A percentile compares a stretch with the other conserved stretches of the same genome.
Conservation (phyloP, 164 flowering plant genomes). For the Brasenia schreberi region DNA sequence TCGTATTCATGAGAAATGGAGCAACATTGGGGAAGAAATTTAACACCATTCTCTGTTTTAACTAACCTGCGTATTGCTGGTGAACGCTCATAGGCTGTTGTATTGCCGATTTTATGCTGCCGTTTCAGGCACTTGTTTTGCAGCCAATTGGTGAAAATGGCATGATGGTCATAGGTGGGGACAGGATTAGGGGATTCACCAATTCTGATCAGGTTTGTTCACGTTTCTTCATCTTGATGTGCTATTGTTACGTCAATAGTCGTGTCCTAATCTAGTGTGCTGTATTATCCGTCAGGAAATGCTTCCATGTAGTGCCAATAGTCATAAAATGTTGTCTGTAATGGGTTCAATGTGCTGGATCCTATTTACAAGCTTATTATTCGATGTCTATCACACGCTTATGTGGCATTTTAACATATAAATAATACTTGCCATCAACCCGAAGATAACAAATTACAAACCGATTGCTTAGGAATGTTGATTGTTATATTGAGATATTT, state of each 20-base stretch:
- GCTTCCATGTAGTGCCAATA: not conserved
- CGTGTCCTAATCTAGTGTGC: not conserved
- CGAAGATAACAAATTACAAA: too few relatives aligned
- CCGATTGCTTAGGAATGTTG: too few relatives aligned
- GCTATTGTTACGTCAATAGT: not conserved
- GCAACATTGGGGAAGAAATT: too few relatives aligned
- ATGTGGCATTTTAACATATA: too few relatives aligned
- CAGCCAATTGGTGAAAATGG: slow-evolving; percentile 90
- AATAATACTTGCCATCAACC: too few relatives aligned
- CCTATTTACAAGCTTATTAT: too few relatives aligned
- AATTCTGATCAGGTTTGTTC: slow-evolving; percentile 71
- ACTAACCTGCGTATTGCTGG: not conserved
- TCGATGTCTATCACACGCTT: too few relatives aligned
- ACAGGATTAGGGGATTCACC: slow-evolving; percentile 86
- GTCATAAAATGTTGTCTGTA: too few relatives aligned
- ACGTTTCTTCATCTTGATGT: not conserved
- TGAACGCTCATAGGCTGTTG: not conserved
- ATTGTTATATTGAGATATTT: too few relatives aligned
- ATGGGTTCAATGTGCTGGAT: too few relatives aligned
- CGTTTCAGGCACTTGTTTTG: slow-evolving; percentile 70
- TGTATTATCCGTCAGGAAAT: not conserved
- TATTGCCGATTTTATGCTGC: not conserved
- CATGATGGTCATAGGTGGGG: slow-evolving; percentile 69
- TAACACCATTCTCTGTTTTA: too few relatives aligned
- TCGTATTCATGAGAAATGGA: too few relatives aligned